A percentile compares a stretch with the other conserved stretches of the same genome.
These are phyloP conservation scores for Candolleomyces efflorescens DNA, from an alignment of 768 basidiomycete genomes.

Conservation along the genomic window DNA sequence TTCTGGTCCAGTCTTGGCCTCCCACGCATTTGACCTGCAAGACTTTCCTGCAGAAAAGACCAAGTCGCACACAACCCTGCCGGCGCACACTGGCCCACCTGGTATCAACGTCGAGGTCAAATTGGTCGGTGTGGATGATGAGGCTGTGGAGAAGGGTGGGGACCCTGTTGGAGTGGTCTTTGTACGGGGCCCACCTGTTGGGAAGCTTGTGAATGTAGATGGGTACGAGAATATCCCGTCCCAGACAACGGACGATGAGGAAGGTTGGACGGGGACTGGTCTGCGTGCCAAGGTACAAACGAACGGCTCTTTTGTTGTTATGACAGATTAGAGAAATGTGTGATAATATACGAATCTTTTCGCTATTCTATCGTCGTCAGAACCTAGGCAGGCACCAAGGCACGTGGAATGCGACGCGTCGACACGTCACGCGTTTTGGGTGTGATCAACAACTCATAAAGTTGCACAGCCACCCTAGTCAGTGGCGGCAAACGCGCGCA, in stretches of 20 bases:
- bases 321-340: slow-evolving; percentile 10
- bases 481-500: neutral
- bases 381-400: neutral
- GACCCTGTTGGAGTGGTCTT: slow-evolving; percentile 62
- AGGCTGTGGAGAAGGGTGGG: slow-evolving; percentile 54
- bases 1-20: slow-evolving; percentile 74
- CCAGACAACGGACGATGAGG: slow-evolving; percentile 12
- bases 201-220: slow-evolving; percentile 38
- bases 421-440: slow-evolving; percentile 14
- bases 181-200: slow-evolving; percentile 73
- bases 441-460: slow-evolving; percentile 27
- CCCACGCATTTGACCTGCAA: slow-evolving; percentile 85
- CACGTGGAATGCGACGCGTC: slow-evolving; percentile 13
- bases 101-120: slow-evolving; percentile 83
- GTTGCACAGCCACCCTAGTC: slow-evolving; percentile 36
- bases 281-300: slow-evolving; percentile 41
- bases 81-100: slow-evolving; percentile 69
- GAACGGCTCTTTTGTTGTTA: slow-evolving; percentile 62
- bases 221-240: slow-evolving; percentile 35
- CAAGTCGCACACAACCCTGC: slow-evolving; percentile 23
- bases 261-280: slow-evolving; percentile 22
- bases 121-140: slow-evolving; percentile 66
- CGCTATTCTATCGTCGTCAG: no score
- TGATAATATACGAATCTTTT: no score
- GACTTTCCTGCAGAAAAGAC: slow-evolving; percentile 42